Conservation (phyloP, 2,329 filamentous ascomycete genomes). For the Sphaerulina vaccinii region DNA sequence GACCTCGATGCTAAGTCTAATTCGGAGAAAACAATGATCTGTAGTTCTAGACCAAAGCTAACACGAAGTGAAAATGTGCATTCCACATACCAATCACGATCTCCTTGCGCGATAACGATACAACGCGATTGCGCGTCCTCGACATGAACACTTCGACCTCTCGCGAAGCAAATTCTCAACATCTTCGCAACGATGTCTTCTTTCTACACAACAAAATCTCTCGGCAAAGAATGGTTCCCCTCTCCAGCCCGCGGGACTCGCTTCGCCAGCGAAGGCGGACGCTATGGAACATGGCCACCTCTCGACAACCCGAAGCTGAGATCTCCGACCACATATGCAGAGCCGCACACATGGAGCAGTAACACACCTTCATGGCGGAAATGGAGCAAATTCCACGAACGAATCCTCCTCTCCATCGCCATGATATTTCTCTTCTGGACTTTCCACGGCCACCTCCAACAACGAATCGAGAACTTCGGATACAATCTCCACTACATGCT, state of each 20-base stretch:
- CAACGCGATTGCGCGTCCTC: no score
- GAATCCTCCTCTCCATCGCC: slow-evolving; percentile 1
- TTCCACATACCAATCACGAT: no score
- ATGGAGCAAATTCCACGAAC: slow-evolving; percentile 11
- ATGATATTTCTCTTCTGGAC: slow-evolving; percentile 1
- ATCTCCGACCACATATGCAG: background rate
- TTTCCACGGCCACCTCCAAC: slow-evolving; percentile 4
- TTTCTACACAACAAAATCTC: slow-evolving; percentile 17
- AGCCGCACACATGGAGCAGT: background rate
- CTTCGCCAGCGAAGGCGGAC: background rate
- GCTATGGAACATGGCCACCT: slow-evolving; percentile 7
- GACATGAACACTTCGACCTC: no score
- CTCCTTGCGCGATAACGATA: no score
- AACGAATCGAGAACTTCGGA: slow-evolving; percentile 3
- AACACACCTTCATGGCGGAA: background rate
- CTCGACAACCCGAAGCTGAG: slow-evolving; percentile 3
- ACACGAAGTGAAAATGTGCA: no score
- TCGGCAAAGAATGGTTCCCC: slow-evolving; percentile 16
- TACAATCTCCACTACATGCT: background rate
- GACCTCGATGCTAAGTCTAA: no score
- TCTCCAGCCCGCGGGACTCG: slow-evolving; percentile 4
- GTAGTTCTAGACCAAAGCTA: no score
- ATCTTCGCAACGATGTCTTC: slow-evolving; percentile 5
- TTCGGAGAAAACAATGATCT: no score
- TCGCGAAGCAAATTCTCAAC: no score